Evolutionary conservation across 768 basidiomycete species (phyloP).

Genomic region (Polyporus arcularius): DNA sequence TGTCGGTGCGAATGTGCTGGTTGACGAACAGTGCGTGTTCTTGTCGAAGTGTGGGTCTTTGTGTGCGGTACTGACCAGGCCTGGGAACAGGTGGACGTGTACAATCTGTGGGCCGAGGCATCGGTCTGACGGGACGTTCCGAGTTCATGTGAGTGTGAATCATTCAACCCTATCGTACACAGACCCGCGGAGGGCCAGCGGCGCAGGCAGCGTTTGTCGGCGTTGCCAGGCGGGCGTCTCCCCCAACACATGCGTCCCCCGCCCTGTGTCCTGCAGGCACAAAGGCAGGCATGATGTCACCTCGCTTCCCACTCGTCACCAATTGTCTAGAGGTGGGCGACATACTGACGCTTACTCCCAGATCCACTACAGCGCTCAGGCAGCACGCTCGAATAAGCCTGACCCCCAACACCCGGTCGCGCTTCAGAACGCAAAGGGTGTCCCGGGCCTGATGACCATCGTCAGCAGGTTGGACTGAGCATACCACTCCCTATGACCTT

Average conservation of each 20-base stretch:
- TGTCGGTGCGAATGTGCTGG: slow-evolving; percentile 59
- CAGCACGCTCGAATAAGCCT: slow-evolving; percentile 48
- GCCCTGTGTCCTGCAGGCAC: too few relatives aligned
- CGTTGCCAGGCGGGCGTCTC: neutral
- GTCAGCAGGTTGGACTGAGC: slow-evolving; percentile 38
- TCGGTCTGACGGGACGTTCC: slow-evolving; percentile 51
- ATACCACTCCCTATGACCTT: neutral
- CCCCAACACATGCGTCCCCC: too few relatives aligned
- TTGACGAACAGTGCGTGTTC: slow-evolving; percentile 66
- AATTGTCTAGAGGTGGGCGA: neutral
- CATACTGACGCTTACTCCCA: slow-evolving; percentile 27
- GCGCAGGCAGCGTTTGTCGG: too few relatives aligned
- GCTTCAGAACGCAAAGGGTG: slow-evolving; percentile 56
- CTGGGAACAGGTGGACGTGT: slow-evolving; percentile 57
- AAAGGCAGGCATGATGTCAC: neutral
- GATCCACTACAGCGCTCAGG: slow-evolving; percentile 65
- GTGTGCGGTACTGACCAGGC: neutral
- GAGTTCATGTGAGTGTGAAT: slow-evolving; percentile 53
- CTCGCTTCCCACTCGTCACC: neutral
- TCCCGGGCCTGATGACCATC: slow-evolving; percentile 80
- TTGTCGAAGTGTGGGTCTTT: slow-evolving; percentile 66
- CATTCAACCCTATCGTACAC: neutral
- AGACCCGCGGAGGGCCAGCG: too few relatives aligned
- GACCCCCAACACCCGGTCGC: slow-evolving; percentile 68
- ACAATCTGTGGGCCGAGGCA: slow-evolving; percentile 57